Conservation (phyloP, 2,329 filamentous ascomycete species). For the Cadophora gregata region DNA sequence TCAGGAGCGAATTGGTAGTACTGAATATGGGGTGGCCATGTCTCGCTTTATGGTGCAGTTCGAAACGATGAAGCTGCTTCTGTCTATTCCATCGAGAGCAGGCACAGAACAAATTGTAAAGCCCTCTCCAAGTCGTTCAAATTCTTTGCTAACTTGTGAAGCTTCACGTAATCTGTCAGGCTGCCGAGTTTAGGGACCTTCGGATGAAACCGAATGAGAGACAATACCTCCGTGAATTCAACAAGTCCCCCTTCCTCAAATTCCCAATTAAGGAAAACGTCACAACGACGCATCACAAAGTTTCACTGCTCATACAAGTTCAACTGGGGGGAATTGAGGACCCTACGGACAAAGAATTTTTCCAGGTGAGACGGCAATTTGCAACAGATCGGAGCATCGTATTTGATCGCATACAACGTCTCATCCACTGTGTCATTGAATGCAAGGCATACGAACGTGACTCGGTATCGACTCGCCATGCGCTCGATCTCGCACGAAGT, state of each 20-base stretch:
- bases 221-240: constrained; percentile 72
- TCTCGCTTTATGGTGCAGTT: constrained; percentile 82
- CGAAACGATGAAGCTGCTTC: constrained; percentile 76
- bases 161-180: constrained; percentile 71
- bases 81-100: constrained; percentile 65
- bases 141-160: constrained; percentile 46
- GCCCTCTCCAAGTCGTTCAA: background rate
- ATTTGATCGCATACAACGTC: constrained; percentile 70
- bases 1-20: constrained; percentile 60
- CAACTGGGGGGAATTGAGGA: constrained; percentile 72
- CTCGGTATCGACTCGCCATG: constrained; percentile 68
- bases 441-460: constrained; percentile 68
- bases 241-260: constrained; percentile 70
- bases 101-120: constrained; percentile 72
- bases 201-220: constrained; percentile 75
- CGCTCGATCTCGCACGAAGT: constrained; percentile 79
- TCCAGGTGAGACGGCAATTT: constrained; percentile 61
- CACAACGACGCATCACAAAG: constrained; percentile 71
- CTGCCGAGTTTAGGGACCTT: constrained; percentile 74
- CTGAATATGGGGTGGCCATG: constrained; percentile 80
- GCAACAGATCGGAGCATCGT: constrained; percentile 65
- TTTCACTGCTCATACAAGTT: constrained; percentile 78
- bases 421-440: constrained; percentile 78
- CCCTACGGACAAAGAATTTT: constrained; percentile 61
- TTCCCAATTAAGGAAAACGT: constrained; percentile 75